phyloP scores from a whole-genome alignment of 2,329 filamentous ascomycete species.

The Talaromyces funiculosus region DNA sequence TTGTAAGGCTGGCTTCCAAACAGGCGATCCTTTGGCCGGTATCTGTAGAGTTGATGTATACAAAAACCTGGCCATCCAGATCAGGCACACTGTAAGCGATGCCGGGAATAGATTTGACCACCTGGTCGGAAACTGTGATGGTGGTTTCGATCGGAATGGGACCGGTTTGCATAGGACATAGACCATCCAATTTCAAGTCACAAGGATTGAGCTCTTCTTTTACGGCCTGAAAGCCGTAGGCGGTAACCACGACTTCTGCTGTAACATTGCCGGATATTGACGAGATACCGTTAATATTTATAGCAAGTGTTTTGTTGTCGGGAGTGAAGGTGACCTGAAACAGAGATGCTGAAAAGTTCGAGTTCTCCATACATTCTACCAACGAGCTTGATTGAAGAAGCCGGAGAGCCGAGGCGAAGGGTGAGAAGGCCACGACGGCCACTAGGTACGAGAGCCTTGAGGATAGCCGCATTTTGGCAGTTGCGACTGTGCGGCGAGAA shows the following conservation, averaged over 20 bases:
- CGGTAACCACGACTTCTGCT: conserved; percentile 69
- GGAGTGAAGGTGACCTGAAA: conserved; percentile 69
- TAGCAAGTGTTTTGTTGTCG: conserved; percentile 63
- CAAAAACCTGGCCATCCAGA: conserved; percentile 76
- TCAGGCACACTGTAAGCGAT: conserved; percentile 89
- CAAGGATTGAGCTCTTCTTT: conserved; percentile 70
- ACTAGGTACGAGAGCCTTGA: conserved; percentile 31
- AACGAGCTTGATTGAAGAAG: conserved; percentile 78
- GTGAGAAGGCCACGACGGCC: conserved; percentile 34
- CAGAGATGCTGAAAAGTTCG: conserved; percentile 77
- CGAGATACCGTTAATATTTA: conserved; percentile 76
- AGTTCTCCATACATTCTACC: conserved; percentile 77
- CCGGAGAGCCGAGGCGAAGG: conserved; percentile 55
- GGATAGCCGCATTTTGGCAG: conserved; percentile 27
- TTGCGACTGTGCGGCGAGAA: neutral
- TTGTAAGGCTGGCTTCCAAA: conserved; percentile 80
- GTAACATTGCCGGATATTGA: conserved; percentile 76
- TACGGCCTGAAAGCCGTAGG: conserved; percentile 74
- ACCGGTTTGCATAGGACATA: conserved; percentile 88
- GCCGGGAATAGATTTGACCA: conserved; percentile 64
- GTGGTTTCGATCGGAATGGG: conserved; percentile 73
- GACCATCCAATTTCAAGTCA: conserved; percentile 59
- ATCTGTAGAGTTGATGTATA: conserved; percentile 69
- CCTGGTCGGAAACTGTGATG: conserved; percentile 52
- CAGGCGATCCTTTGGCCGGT: conserved; percentile 68